These are phyloP conservation scores for Cyclocybe aegerita DNA, from an alignment of 768 basidiomycete genomes.

Conservation along the genomic window DNA sequence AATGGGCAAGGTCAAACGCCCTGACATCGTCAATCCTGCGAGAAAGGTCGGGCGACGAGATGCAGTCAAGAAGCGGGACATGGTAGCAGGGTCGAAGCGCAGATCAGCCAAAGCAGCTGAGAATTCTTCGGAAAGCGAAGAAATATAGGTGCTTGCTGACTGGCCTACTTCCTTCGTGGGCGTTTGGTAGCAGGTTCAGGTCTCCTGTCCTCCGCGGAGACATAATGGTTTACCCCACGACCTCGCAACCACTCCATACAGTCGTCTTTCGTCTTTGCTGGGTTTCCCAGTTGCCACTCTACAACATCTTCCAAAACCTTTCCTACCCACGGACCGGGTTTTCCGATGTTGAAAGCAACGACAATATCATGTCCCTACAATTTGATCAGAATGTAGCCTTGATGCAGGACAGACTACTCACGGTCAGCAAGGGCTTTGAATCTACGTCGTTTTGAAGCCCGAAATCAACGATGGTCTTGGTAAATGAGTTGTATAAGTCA, in stretches of 20 bases:
- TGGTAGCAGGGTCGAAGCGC: conserved; percentile 74
- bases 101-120: conserved; percentile 25
- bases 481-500: conserved; percentile 65
- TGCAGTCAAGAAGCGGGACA: conserved; percentile 78
- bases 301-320: conserved; percentile 63
- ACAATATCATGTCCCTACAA: conserved; percentile 72
- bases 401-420: conserved; percentile 36
- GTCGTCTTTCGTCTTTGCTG: conserved; percentile 60
- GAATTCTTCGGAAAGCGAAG: conserved; percentile 29
- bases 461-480: conserved; percentile 57
- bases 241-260: conserved; percentile 69
- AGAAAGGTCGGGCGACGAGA: conserved; percentile 67
- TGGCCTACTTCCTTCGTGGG: conserved; percentile 30
- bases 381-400: neutral
- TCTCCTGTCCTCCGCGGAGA: conserved; percentile 17
- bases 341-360: conserved; percentile 46
- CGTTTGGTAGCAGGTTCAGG: conserved; percentile 38
- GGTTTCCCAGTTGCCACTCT: conserved; percentile 86
- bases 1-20: conserved; percentile 83
- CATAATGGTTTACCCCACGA: conserved; percentile 47
- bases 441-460: conserved; percentile 62
- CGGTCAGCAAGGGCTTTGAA: conserved; percentile 74
- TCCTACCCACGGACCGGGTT: conserved; percentile 72
- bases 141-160: neutral
- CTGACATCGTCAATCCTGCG: conserved; percentile 72